Percentiles rank a stretch among this genome's conserved stretches.
phyloP scores from a whole-genome alignment of 306 rosid genomes.

The Begonia fuchsioides region DNA sequence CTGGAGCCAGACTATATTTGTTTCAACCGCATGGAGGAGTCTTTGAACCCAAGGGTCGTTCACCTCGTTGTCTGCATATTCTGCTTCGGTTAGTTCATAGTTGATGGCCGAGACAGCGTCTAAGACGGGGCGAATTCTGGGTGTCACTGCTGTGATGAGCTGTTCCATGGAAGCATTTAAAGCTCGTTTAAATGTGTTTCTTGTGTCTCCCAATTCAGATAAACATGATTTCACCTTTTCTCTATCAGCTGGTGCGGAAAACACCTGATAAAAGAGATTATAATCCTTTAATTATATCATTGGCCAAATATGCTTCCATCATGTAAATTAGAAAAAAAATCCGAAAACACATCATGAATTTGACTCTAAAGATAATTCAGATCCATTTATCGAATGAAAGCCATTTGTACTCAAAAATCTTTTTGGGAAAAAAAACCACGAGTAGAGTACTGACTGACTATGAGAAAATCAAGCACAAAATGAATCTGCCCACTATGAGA shows the following conservation, averaged over 20 bases:
- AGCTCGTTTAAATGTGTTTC: slow-evolving; percentile 80
- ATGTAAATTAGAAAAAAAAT: too few relatives aligned
- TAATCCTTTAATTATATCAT: too few relatives aligned
- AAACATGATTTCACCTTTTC: slow-evolving; percentile 87
- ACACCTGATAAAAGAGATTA: too few relatives aligned
- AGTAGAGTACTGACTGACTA: too few relatives aligned
- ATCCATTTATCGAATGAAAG: too few relatives aligned
- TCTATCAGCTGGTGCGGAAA: slow-evolving; percentile 67
- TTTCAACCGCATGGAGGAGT: slow-evolving; percentile 87
- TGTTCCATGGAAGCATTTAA: slow-evolving; percentile 68
- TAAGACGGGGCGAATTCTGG: slow-evolving; percentile 66
- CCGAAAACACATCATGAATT: too few relatives aligned
- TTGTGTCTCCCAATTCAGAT: slow-evolving; percentile 77
- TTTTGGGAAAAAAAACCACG: too few relatives aligned
- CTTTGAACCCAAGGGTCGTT: slow-evolving; percentile 98
- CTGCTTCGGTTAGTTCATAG: slow-evolving; percentile 82
- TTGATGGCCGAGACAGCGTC: slow-evolving; percentile 75
- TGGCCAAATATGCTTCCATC: too few relatives aligned
- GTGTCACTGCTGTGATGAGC: slow-evolving; percentile 65
- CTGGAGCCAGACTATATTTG: slow-evolving; percentile 75
- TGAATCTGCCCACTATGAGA: too few relatives aligned
- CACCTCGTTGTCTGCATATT: slow-evolving; percentile 88
- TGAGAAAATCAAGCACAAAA: too few relatives aligned
- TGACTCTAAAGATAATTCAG: too few relatives aligned
- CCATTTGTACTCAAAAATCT: too few relatives aligned